Percentiles rank a stretch among this genome's conserved stretches.
phyloP scores from a whole-genome alignment of 73 alveolate genomes.

The Paramecium primaurelia region DNA sequence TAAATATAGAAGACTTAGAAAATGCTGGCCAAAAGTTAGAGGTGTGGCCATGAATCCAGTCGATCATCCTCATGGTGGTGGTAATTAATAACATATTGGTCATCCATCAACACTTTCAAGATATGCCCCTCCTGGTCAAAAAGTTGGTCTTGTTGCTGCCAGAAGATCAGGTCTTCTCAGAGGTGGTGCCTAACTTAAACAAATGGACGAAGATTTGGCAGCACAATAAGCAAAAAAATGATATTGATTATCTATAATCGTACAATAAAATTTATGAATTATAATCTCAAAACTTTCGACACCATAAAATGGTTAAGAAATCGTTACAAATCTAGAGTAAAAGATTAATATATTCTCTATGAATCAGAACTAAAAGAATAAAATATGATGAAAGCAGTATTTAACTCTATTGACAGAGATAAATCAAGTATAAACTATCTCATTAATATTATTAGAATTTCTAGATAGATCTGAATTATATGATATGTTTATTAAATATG shows the following conservation, averaged over 20 bases:
- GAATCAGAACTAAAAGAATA: background rate
- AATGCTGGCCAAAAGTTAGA: slow-evolving; percentile 95
- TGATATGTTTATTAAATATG: slow-evolving; percentile 22
- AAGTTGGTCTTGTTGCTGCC: slow-evolving; percentile 91
- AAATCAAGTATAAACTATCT: background rate
- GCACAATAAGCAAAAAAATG: background rate
- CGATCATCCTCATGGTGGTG: slow-evolving; percentile 97
- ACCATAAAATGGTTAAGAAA: slow-evolving; percentile 17
- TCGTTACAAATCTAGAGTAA: background rate
- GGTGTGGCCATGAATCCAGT: slow-evolving; percentile 99
- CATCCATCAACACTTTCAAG: slow-evolving; percentile 85
- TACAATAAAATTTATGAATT: slow-evolving; percentile 17
- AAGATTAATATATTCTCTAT: slow-evolving; percentile 15
- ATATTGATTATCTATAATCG: slow-evolving; percentile 23
- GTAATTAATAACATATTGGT: slow-evolving; percentile 90
- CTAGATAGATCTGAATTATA: background rate
- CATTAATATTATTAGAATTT: background rate
- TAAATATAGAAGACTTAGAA: slow-evolving; percentile 90
- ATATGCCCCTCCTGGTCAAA: slow-evolving; percentile 82
- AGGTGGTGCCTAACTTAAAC: slow-evolving; percentile 70
- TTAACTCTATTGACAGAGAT: slow-evolving; percentile 21
- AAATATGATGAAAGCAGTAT: slow-evolving; percentile 18
- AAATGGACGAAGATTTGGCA: slow-evolving; percentile 31
- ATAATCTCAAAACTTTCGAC: slow-evolving; percentile 5
- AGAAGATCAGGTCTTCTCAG: slow-evolving; percentile 90